Conservation (phyloP, 2,329 filamentous ascomycete genomes). For the Escovopsis sp. region DNA sequence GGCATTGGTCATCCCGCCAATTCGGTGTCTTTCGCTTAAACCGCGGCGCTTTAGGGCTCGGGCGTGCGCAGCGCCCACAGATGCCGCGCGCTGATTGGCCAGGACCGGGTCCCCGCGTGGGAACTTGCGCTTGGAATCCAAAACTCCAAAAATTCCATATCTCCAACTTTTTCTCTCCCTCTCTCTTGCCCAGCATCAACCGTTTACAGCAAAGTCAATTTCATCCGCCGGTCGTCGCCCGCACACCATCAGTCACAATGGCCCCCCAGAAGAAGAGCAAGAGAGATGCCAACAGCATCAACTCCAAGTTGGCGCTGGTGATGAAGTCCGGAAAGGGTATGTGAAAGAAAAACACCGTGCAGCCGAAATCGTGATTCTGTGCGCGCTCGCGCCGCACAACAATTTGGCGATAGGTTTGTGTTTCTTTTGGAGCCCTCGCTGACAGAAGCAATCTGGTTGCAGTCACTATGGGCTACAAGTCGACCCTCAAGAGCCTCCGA, state of each 20-base stretch:
- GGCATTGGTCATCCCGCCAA: conserved; percentile 12
- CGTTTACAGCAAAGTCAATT: conserved; percentile 14
- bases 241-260: conserved; percentile 42
- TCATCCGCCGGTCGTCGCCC: conserved; percentile 7
- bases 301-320: conserved; percentile 45
- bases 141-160: conserved; percentile 8
- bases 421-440: neutral
- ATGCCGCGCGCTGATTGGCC: conserved; percentile 16
- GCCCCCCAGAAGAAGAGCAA: conserved; percentile 62
- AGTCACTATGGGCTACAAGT: conserved; percentile 29
- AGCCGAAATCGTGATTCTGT: no score
- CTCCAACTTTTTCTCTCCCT: conserved; percentile 9
- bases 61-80: neutral
- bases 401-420: no score
- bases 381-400: no score
- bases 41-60: conserved; percentile 25
- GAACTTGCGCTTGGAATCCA: conserved; percentile 2
- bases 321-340: conserved; percentile 65
- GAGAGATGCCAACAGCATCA: conserved; percentile 66
- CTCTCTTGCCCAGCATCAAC: conserved; percentile 13
- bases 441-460: conserved; percentile 1
- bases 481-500: conserved; percentile 66
- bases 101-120: conserved; percentile 7
- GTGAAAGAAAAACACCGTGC: no score
- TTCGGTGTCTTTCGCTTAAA: conserved; percentile 21